Conservation (phyloP, 192 early-diverging fungal genomes). For the Linnemannia exigua region DNA sequence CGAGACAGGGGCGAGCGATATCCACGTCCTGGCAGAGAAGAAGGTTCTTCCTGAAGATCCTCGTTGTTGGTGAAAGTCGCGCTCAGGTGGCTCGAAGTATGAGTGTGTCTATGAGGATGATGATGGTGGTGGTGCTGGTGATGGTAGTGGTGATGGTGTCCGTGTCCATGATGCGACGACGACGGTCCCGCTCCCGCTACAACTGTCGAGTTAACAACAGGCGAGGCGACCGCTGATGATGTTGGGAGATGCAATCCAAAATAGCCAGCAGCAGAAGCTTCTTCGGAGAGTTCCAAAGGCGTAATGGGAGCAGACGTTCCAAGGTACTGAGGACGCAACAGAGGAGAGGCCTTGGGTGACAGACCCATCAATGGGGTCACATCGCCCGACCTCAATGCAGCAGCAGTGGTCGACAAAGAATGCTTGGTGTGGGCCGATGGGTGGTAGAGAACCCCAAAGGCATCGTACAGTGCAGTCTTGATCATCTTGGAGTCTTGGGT, state of each 20-base stretch:
- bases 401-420: slow-evolving; percentile 17
- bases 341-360: slow-evolving; percentile 42
- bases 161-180: not conserved
- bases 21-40: not conserved
- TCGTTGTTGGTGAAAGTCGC: slow-evolving; percentile 17
- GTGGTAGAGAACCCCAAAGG: slow-evolving; percentile 55
- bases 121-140: slow-evolving; percentile 5
- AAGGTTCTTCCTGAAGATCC: not conserved
- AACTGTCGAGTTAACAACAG: not conserved
- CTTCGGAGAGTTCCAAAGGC: slow-evolving; percentile 47
- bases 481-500: slow-evolving; percentile 43
- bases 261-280: slow-evolving; percentile 21
- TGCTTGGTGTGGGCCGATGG: slow-evolving; percentile 51
- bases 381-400: slow-evolving; percentile 43
- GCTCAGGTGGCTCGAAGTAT: slow-evolving; percentile 36
- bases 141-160: slow-evolving; percentile 15
- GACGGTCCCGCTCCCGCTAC: not conserved
- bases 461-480: slow-evolving; percentile 46
- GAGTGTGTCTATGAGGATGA: slow-evolving; percentile 21
- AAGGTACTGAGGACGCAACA: slow-evolving; percentile 23
- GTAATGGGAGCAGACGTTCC: slow-evolving; percentile 53
- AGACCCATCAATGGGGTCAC: slow-evolving; percentile 43
- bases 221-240: not conserved
- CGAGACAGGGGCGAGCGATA: slow-evolving; percentile 11
- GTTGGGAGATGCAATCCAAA: slow-evolving; percentile 35